These are phyloP conservation scores for Stenocarpella maydis DNA, from an alignment of 2,329 filamentous ascomycete species.

Conservation along the genomic window DNA sequence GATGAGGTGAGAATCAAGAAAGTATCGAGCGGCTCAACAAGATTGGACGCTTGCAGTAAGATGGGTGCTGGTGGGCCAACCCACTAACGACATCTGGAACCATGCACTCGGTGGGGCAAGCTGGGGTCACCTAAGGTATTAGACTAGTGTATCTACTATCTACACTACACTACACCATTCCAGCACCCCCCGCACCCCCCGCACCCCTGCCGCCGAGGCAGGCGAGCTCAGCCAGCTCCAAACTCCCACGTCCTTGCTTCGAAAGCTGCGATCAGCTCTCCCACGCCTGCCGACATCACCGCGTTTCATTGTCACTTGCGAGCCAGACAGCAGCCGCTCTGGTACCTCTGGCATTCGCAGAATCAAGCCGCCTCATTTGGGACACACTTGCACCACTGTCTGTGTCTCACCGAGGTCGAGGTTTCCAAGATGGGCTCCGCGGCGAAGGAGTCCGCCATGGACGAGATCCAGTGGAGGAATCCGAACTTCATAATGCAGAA, in stretches of 20 bases:
- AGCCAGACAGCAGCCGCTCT: background rate
- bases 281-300: background rate
- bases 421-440: constrained; percentile 51
- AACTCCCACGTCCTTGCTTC: background rate
- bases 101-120: background rate
- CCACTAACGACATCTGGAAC: background rate
- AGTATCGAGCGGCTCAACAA: background rate
- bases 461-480: constrained; percentile 73
- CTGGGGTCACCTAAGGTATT: constrained; percentile 15
- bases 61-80: background rate
- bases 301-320: background rate
- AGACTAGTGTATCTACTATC: too few species aligned
- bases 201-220: background rate
- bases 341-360: too few species aligned
- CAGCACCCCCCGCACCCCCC: too few species aligned
- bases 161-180: too few species aligned
- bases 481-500: constrained; percentile 58
- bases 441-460: constrained; percentile 60
- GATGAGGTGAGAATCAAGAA: background rate
- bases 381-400: background rate
- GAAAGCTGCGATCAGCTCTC: background rate
- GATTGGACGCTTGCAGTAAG: constrained; percentile 1
- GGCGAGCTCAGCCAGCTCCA: constrained; percentile 4
- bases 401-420: background rate
- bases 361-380: background rate